A percentile compares a stretch with the other conserved stretches of the same genome.
Evolutionary conservation across 805 yeast species (phyloP).

Genomic region (Suhomyces prunicola): DNA sequence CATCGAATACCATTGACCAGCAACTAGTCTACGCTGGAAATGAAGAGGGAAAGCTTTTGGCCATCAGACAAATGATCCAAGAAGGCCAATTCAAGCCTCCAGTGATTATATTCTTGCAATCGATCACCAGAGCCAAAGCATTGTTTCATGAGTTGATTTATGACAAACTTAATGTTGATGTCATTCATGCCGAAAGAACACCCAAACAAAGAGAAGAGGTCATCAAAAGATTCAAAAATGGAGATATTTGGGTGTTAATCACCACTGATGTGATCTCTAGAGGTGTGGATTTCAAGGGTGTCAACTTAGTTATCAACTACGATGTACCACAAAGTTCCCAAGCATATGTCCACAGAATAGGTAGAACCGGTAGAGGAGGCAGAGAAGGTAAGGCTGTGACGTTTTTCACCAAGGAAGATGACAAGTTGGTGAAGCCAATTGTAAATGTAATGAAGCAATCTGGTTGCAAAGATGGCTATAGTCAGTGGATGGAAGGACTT

Average conservation of each 20-base stretch:
- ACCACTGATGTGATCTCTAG: constrained; percentile 95
- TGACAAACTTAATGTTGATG: constrained; percentile 91
- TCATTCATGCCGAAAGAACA: constrained; percentile 92
- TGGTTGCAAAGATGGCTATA: constrained; percentile 60
- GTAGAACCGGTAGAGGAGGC: constrained; percentile 98
- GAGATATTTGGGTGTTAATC: constrained; percentile 93
- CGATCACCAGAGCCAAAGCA: constrained; percentile 91
- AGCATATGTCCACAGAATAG: constrained; percentile 95
- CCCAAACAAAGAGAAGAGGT: constrained; percentile 82
- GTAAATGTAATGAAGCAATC: constrained; percentile 95
- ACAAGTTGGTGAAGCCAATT: constrained; percentile 70
- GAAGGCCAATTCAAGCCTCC: constrained; percentile 90
- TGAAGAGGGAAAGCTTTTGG: constrained; percentile 93
- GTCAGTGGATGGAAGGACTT: constrained; percentile 78
- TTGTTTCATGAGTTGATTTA: constrained; percentile 88
- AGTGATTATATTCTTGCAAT: constrained; percentile 85
- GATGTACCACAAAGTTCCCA: constrained; percentile 95
- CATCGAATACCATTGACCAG: constrained; percentile 80
- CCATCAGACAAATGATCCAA: constrained; percentile 82
- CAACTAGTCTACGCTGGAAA: constrained; percentile 81
- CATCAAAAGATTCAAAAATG: constrained; percentile 79
- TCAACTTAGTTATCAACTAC: constrained; percentile 89
- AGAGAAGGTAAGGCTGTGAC: constrained; percentile 84
- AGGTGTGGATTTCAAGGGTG: constrained; percentile 97
- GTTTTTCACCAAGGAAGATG: constrained; percentile 88